These are phyloP conservation scores for Monosporascus cannonballus DNA, from an alignment of 2,329 filamentous ascomycete genomes.

Conservation along the genomic window DNA sequence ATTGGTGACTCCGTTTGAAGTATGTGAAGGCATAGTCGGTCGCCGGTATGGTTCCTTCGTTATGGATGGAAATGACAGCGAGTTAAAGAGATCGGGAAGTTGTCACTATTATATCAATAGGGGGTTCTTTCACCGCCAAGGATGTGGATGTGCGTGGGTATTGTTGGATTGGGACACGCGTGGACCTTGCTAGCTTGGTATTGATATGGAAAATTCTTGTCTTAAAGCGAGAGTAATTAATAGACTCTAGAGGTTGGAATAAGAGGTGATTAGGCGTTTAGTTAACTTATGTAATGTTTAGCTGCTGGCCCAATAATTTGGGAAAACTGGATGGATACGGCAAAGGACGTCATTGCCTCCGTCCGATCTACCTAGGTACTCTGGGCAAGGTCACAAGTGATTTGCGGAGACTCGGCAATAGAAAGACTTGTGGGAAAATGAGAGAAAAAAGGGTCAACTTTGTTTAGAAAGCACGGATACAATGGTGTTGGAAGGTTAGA, in stretches of 20 bases:
- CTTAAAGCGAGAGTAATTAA: too few relatives aligned
- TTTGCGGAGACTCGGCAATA: background rate
- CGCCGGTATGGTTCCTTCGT: background rate
- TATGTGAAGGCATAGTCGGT: constrained; percentile 17
- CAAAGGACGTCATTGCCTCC: background rate
- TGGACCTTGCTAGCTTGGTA: background rate
- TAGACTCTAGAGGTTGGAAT: background rate
- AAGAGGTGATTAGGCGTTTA: background rate
- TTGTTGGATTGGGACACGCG: background rate
- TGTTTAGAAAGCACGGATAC: background rate
- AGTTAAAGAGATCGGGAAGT: background rate
- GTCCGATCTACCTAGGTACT: background rate
- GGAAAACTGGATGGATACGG: background rate
- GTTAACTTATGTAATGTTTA: too few relatives aligned
- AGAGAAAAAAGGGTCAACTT: background rate
- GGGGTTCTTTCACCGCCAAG: background rate
- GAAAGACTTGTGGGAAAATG: background rate
- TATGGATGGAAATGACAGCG: background rate
- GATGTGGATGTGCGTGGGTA: background rate
- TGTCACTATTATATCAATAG: too few relatives aligned
- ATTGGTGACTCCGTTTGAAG: constrained; percentile 18
- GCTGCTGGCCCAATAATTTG: too few relatives aligned
- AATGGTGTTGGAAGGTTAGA: background rate
- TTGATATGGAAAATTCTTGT: too few relatives aligned
- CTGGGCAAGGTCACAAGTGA: too few relatives aligned